Base-by-base conservation (phyloP, 108 stramenopile genomes). In the Nitzschia palea region DNA sequence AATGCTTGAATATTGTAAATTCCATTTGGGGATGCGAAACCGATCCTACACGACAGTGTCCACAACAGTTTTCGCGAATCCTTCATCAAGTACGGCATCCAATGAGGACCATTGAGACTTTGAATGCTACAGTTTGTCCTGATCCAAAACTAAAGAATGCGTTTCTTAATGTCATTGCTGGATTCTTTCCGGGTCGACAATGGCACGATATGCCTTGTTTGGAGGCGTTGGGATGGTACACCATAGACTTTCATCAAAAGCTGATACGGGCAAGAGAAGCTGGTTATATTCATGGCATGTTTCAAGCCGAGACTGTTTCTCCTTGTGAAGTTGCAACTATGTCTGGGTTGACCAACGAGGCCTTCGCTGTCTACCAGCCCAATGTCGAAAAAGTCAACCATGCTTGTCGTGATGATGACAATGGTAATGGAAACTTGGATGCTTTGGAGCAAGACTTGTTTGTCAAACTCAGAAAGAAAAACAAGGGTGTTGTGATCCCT, bases 51-150 rank as follows among this genome's bases (percentile, higher is more conserved):
- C 14, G 5, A 27, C 32, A 57, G 0, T 66, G 64, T 44, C 30
- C 30, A 30, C 54, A 32, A 20, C 59, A 56, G 14, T 74, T 67
- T 62, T 44, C 26, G 27, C 67, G 51, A 14, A 57, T 35, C 5
- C 18, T 85, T 0, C 84, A 79, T 59, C 84, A 86, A 56, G 79
- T 80, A 0, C 78, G 81, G 27, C 72, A 86, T 50, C 84, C 84
- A 22, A 47, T 86, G 34, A 32, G 67, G 2, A 72, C 76, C 0
- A 61, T 82, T 22, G 81, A 82, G 45, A 55, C 52, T 33, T 59
- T 86, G 17, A 74, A 74, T 17, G 61, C 51, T 20, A 70, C 63
- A 40, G 70, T 80, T 67, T 86, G 84, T 44, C 29, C 56, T 37
- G 65, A 20, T n/a, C 34, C 30, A 74, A 54, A 50, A 58, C 64